A percentile compares a stretch with the other conserved stretches of the same genome.
Conservation (phyloP, 371 early-diverging fungal species). For the Rozella allomycis region DNA sequence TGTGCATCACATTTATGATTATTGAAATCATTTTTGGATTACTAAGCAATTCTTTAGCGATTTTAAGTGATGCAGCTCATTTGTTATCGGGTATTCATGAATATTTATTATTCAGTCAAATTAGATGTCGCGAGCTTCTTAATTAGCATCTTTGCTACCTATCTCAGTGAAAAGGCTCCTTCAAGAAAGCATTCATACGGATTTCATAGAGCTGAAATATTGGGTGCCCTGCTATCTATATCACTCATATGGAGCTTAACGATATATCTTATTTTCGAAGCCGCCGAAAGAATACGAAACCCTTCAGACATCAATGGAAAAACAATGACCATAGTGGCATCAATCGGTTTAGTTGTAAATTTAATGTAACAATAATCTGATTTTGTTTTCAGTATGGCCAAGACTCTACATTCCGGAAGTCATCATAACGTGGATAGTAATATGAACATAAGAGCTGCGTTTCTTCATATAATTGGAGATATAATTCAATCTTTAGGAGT, state of each 20-base stretch:
- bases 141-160: too few species aligned
- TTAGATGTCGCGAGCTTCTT: too few species aligned
- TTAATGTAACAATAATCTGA: too few species aligned
- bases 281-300: slow-evolving; percentile 40
- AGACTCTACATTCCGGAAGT: too few species aligned
- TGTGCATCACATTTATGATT: too few species aligned
- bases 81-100: too few species aligned
- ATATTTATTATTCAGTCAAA: too few species aligned
- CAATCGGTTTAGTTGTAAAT: slow-evolving; percentile 55
- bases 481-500: slow-evolving; percentile 65
- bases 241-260: slow-evolving; percentile 63
- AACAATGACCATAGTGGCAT: slow-evolving; percentile 39
- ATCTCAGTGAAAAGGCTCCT: too few species aligned
- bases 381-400: too few species aligned
- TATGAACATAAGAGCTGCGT: slow-evolving; percentile 46
- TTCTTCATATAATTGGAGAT: slow-evolving; percentile 65
- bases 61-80: too few species aligned
- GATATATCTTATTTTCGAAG: slow-evolving; percentile 44
- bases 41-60: too few species aligned
- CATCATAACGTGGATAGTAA: slow-evolving; percentile 23
- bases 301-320: slow-evolving; percentile 48
- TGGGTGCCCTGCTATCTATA: slow-evolving; percentile 57
- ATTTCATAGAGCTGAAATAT: slow-evolving; percentile 60
- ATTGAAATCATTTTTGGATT: too few species aligned
- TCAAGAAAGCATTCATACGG: slow-evolving; percentile 71